Conservation (phyloP, 2,329 filamentous ascomycete species). For the Aspergillaceae sp. region DNA sequence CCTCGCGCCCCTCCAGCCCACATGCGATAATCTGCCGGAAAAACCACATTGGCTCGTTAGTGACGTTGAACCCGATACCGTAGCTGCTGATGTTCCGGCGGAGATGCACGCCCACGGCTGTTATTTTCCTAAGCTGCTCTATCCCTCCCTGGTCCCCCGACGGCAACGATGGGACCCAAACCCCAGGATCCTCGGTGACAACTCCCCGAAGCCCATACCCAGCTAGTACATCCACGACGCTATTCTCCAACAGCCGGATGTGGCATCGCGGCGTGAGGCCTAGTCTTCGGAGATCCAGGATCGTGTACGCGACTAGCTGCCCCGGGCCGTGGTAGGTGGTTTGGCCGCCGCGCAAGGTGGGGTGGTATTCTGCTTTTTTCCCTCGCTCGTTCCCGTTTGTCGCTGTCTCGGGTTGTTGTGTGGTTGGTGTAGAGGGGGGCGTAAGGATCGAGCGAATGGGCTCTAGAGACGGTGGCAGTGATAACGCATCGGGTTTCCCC, state of each 20-base stretch:
- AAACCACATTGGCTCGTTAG: conserved; percentile 55
- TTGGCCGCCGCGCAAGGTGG: conserved; percentile 75
- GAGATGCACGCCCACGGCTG: conserved; percentile 85
- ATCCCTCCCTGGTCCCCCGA: background rate
- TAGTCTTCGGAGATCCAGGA: conserved; percentile 69
- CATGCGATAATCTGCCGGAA: conserved; percentile 74
- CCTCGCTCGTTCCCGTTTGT: conserved; percentile 26
- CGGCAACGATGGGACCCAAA: conserved; percentile 53
- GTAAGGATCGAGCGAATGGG: conserved; percentile 26
- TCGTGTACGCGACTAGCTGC: conserved; percentile 84
- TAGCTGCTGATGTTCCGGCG: conserved; percentile 73
- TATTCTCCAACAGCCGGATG: conserved; percentile 67
- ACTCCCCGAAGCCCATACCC: conserved; percentile 53
- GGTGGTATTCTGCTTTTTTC: conserved; percentile 51
- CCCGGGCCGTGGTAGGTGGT: conserved; percentile 94
- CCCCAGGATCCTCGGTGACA: conserved; percentile 69
- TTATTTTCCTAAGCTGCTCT: conserved; percentile 56
- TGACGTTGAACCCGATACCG: conserved; percentile 62
- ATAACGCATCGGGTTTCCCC: conserved; percentile 23
- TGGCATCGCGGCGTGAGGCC: conserved; percentile 64
- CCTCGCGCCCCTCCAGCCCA: conserved; percentile 68
- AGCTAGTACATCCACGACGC: conserved; percentile 58
- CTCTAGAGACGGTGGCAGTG: conserved; percentile 28
- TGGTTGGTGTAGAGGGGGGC: background rate
- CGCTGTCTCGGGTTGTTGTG: too few relatives aligned